phyloP scores from a whole-genome alignment of 805 yeast genomes.

The Barnettozyma vustinii region DNA sequence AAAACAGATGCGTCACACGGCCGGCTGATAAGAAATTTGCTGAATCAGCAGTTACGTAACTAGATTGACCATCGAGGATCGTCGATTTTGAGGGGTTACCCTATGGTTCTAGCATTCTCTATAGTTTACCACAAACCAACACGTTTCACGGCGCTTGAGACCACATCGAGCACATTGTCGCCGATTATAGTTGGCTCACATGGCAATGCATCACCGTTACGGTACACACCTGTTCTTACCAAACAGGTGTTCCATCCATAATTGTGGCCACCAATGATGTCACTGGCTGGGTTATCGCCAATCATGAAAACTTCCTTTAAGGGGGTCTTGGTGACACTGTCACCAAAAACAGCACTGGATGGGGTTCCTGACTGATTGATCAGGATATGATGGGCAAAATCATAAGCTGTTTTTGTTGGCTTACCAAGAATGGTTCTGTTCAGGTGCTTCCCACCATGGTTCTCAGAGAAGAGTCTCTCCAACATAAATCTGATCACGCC shows the following conservation, averaged over 20 bases:
- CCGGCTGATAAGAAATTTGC: neutral
- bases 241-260: slow-evolving; percentile 88
- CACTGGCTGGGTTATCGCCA: slow-evolving; percentile 94
- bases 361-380: slow-evolving; percentile 26
- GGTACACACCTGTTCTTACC: slow-evolving; percentile 84
- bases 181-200: slow-evolving; percentile 45
- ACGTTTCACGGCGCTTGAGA: slow-evolving; percentile 23
- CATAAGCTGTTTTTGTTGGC: slow-evolving; percentile 74
- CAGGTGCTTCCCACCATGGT: slow-evolving; percentile 41
- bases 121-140: slow-evolving; percentile 15
- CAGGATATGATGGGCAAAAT: slow-evolving; percentile 72
- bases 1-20: neutral
- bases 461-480: slow-evolving; percentile 51
- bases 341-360: slow-evolving; percentile 17
- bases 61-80: neutral
- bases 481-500: slow-evolving; percentile 73
- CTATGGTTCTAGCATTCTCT: neutral
- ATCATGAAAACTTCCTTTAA: slow-evolving; percentile 80
- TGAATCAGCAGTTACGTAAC: neutral
- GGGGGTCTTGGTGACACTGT: slow-evolving; percentile 29
- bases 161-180: slow-evolving; percentile 49
- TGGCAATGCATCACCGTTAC: slow-evolving; percentile 42
- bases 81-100: neutral
- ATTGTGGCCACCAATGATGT: slow-evolving; percentile 81
- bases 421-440: slow-evolving; percentile 68